A percentile compares a stretch with the other conserved stretches of the same genome.
These are phyloP conservation scores for Pythium folliculosum DNA, from an alignment of 352 stramenopile species.

Conservation along the genomic window DNA sequence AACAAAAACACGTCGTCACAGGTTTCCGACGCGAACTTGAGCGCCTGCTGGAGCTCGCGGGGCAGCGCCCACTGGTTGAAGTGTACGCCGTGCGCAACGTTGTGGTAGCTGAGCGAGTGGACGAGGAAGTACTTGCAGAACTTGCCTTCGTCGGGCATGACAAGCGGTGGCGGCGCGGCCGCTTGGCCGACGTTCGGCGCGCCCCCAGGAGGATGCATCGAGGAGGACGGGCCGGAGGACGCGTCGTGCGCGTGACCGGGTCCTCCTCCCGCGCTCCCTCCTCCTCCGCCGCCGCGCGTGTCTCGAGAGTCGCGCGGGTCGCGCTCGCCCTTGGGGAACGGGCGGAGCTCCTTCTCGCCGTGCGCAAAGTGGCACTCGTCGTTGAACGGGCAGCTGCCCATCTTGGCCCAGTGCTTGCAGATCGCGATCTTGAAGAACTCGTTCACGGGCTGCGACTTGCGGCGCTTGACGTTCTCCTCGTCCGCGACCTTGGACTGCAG, in stretches of 20 bases:
- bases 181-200: background rate
- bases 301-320: constrained; percentile 30
- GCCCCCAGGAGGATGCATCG: background rate
- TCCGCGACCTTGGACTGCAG: constrained; percentile 90
- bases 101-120: constrained; percentile 81
- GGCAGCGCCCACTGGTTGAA: constrained; percentile 68
- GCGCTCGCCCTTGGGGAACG: constrained; percentile 82
- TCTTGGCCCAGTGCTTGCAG: constrained; percentile 97
- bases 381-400: constrained; percentile 95
- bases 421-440: constrained; percentile 98
- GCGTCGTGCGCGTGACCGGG: background rate
- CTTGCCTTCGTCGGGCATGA: constrained; percentile 74
- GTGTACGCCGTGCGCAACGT: constrained; percentile 81
- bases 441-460: constrained; percentile 90
- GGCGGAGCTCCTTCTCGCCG: constrained; percentile 91
- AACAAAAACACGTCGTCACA: constrained; percentile 84
- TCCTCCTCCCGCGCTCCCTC: background rate
- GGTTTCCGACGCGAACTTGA: constrained; percentile 75
- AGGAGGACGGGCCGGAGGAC: background rate
- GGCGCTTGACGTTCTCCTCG: constrained; percentile 88
- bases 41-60: constrained; percentile 45
- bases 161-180: constrained; percentile 21
- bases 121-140: constrained; percentile 84
- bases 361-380: constrained; percentile 98
- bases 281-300: background rate